phyloP scores from a whole-genome alignment of 2,329 filamentous ascomycete species.

The Xylariaceae sp. region DNA sequence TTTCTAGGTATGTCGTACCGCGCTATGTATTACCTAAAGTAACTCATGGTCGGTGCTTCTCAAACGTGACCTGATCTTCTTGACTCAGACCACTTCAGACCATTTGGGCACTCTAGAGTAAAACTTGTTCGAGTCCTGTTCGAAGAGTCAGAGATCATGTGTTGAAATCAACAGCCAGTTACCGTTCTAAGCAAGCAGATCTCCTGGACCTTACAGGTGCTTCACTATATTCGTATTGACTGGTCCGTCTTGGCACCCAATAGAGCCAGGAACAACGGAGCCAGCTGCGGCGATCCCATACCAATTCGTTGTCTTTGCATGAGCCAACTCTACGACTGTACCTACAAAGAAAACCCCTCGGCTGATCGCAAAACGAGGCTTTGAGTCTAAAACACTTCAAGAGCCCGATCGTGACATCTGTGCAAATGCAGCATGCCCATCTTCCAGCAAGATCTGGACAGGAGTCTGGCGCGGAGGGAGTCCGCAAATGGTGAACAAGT shows the following conservation, averaged over 20 bases:
- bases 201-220: constrained; percentile 5
- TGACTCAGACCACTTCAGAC: too few species aligned
- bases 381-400: neutral
- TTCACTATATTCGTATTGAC: constrained; percentile 16
- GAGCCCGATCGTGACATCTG: constrained; percentile 9
- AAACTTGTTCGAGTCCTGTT: neutral
- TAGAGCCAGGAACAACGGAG: too few species aligned
- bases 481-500: constrained; percentile 29
- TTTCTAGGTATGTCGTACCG: neutral
- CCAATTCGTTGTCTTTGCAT: neutral
- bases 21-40: too few species aligned
- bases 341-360: neutral
- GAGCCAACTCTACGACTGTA: neutral
- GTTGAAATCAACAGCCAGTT: constrained; percentile 13
- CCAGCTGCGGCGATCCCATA: constrained; percentile 20
- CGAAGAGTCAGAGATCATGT: neutral
- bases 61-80: too few species aligned
- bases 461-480: constrained; percentile 37
- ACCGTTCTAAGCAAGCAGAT: constrained; percentile 7
- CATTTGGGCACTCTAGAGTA: too few species aligned
- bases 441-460: constrained; percentile 58
- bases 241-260: constrained; percentile 21
- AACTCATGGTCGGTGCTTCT: too few species aligned
- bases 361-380: too few species aligned
- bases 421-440: constrained; percentile 57